Evolutionary conservation across 2,329 filamentous ascomycete genomes (phyloP), one percentile per base, ranked within the genome.

Genomic region (Pyrenophora teres): DNA sequence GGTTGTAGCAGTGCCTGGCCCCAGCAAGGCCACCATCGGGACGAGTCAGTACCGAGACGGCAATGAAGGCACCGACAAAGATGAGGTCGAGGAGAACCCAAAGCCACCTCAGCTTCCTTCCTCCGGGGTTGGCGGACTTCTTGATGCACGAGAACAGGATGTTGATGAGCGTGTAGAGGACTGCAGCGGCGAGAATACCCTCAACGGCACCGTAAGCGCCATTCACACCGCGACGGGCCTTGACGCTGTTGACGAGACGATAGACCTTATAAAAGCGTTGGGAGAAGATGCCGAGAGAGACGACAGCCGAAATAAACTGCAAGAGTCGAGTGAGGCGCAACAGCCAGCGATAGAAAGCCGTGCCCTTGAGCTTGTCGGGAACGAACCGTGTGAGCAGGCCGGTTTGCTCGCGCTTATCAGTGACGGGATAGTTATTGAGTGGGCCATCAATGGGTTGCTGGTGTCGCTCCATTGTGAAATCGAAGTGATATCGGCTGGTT

Each of bases 271-370:
- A 68, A 8, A 78, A 23, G 21, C 76, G 75, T 4, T 59, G 54
- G n/a, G 73, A 74, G 70, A 79, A 79, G 56, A 78, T 54, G 36
- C 72, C 73, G 21, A 80, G 70, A 3, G 77, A 78, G 53, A 75
- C 67, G 46, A 73, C 55, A 7, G 76, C 60, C n/a, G 75, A 78
- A 40, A 78, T 56, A 59, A 80, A 76, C 56, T 79, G 76, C n/a
- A 78, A 56, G 32, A 76, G 54, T 41, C 76, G 76, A 1, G 71
- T 65, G n/a, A 74, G 38, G 43, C 71, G 70, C 16, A 77, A 68
- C 39, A 76, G 53, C 50, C 51, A 59, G 23, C 59, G 59, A 56
- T 69, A 71, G 47, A 65, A 49, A 5, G 54, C 23, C 1, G 46
- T 50, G 25, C 60, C 42, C 42, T 63, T 67, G 37, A 70, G 50